Conservation (phyloP, 1,139 yeast species). For the Komagataea norvegica region DNA sequence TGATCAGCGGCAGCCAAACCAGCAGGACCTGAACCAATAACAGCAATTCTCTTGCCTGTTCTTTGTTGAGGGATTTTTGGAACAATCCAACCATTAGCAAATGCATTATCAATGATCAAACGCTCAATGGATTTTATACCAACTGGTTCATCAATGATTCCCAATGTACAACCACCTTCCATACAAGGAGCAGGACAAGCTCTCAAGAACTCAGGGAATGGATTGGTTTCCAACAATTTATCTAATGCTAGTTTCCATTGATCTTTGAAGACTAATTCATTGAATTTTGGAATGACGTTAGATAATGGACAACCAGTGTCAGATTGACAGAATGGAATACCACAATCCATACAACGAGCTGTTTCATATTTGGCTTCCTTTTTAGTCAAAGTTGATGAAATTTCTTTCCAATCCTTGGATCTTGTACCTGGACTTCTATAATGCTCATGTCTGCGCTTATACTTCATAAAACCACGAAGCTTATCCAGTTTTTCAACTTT, state of each 20-base stretch:
- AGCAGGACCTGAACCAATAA: conserved; percentile 96
- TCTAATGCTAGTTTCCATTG: conserved; percentile 95
- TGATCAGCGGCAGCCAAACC: conserved; percentile 97
- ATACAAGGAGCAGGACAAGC: conserved; percentile 97
- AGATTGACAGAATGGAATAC: conserved; percentile 97
- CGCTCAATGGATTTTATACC: conserved; percentile 96
- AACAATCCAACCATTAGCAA: conserved; percentile 93
- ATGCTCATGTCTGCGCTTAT: conserved; percentile 82
- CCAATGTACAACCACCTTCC: conserved; percentile 95
- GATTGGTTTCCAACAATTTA: conserved; percentile 90
- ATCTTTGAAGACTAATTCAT: conserved; percentile 90
- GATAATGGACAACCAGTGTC: conserved; percentile 98
- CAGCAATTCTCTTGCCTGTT: conserved; percentile 81
- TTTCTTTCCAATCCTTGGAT: conserved; percentile 88
- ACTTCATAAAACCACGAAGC: conserved; percentile 88
- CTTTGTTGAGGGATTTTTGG: conserved; percentile 76
- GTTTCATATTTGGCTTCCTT: conserved; percentile 88
- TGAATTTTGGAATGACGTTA: conserved; percentile 96
- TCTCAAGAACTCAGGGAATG: conserved; percentile 97
- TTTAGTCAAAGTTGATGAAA: conserved; percentile 74
- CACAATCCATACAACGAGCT: conserved; percentile 99
- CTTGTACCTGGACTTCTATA: conserved; percentile 77
- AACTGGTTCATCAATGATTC: conserved; percentile 91
- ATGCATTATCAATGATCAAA: conserved; percentile 94
- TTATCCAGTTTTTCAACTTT: conserved; percentile 65